A percentile compares a stretch with the other conserved stretches of the same genome.
These are phyloP conservation scores for Hymenochaete sp. DNA, from an alignment of 1,284 basidiomycete genomes.

Conservation along the genomic window DNA sequence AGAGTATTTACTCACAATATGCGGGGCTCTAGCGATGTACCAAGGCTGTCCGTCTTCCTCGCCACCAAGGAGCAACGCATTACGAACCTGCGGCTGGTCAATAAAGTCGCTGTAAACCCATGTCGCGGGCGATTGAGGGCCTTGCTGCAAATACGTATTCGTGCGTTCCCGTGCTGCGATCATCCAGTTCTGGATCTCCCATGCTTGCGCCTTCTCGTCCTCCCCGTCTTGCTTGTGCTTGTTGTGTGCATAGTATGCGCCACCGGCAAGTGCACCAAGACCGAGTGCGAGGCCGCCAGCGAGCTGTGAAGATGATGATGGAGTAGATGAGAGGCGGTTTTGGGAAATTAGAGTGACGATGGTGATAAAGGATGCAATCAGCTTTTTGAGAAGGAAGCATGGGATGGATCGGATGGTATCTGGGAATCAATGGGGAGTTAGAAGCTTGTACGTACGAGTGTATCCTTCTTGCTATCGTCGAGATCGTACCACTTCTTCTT, in stretches of 20 bases:
- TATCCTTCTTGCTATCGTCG: slow-evolving; percentile 48
- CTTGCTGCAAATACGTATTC: slow-evolving; percentile 36
- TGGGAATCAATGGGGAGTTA: slow-evolving; percentile 1
- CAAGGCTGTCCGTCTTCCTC: slow-evolving; percentile 11
- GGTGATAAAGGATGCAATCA: background rate
- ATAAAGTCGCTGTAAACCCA: slow-evolving; percentile 33
- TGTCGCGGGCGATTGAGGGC: slow-evolving; percentile 40
- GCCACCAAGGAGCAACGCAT: slow-evolving; percentile 3
- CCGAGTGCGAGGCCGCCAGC: slow-evolving; percentile 57
- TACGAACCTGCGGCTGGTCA: slow-evolving; percentile 8
- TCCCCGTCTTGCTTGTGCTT: slow-evolving; percentile 49
- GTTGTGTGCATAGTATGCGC: slow-evolving; percentile 39
- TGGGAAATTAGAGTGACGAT: background rate
- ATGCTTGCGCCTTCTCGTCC: slow-evolving; percentile 45
- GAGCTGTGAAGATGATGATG: too few relatives aligned
- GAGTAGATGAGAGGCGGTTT: background rate
- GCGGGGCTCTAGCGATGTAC: slow-evolving; percentile 15
- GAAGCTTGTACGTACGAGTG: slow-evolving; percentile 43
- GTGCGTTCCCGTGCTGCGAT: slow-evolving; percentile 47
- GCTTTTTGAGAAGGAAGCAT: background rate
- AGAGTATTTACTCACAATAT: slow-evolving; percentile 11
- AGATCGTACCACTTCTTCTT: slow-evolving; percentile 52
- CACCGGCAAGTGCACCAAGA: slow-evolving; percentile 40
- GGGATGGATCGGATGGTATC: background rate
- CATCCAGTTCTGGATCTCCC: slow-evolving; percentile 50